Evolutionary conservation across 768 basidiomycete genomes (phyloP).

Genomic region (Chalciporus piperatus): DNA sequence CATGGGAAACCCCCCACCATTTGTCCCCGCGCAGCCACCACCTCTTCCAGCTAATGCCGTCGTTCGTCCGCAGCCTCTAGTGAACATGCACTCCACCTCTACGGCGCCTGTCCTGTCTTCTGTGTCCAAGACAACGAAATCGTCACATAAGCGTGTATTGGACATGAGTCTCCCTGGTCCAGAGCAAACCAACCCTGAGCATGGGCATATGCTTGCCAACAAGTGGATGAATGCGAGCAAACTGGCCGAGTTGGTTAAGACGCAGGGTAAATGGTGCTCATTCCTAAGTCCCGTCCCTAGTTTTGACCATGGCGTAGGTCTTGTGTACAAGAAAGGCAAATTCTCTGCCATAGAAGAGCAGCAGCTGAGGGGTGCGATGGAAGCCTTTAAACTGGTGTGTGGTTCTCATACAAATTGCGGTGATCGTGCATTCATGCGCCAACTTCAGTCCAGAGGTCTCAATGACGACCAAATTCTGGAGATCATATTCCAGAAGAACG

Average conservation of each 20-base stretch:
- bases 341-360: slow-evolving; percentile 78
- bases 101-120: slow-evolving; percentile 39
- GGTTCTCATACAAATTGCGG: not conserved
- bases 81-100: slow-evolving; percentile 43
- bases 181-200: slow-evolving; percentile 48
- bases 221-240: slow-evolving; percentile 76
- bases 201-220: slow-evolving; percentile 68
- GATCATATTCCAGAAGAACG: slow-evolving; percentile 67
- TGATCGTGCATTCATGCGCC: slow-evolving; percentile 3
- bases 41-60: slow-evolving; percentile 25
- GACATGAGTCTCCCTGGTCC: slow-evolving; percentile 42
- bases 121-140: slow-evolving; percentile 35
- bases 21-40: slow-evolving; percentile 18
- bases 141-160: slow-evolving; percentile 37
- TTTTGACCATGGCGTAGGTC: slow-evolving; percentile 42
- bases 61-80: slow-evolving; percentile 35
- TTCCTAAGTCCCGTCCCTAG: not conserved
- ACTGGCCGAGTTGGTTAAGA: slow-evolving; percentile 63
- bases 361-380: slow-evolving; percentile 62
- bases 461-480: slow-evolving; percentile 53
- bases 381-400: slow-evolving; percentile 62
- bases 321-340: slow-evolving; percentile 87
- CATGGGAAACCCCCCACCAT: slow-evolving; percentile 13
- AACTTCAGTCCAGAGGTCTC: slow-evolving; percentile 48
- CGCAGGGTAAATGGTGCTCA: slow-evolving; percentile 48